Conservation (phyloP, 768 basidiomycete species). For the Termitomyces sp. region DNA sequence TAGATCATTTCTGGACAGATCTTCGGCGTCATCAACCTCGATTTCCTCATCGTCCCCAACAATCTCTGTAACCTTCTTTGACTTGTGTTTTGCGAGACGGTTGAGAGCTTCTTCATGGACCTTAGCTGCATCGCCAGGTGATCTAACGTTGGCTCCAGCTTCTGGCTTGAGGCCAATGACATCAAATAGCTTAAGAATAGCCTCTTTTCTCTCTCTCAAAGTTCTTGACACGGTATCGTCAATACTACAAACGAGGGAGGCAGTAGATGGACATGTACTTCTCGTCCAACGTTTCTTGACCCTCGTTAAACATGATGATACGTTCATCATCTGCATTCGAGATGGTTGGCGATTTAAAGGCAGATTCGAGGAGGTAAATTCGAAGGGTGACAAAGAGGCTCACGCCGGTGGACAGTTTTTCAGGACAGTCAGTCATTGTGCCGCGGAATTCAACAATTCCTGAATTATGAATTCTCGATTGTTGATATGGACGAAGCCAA, state of each 20-base stretch:
- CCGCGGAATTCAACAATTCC: slow-evolving; percentile 65
- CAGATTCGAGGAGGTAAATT: slow-evolving; percentile 61
- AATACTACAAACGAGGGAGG: background rate
- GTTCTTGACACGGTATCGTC: slow-evolving; percentile 21
- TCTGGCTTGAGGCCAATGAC: slow-evolving; percentile 65
- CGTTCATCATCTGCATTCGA: slow-evolving; percentile 26
- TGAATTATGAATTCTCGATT: slow-evolving; percentile 18
- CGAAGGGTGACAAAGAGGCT: slow-evolving; percentile 75
- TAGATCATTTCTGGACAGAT: slow-evolving; percentile 75
- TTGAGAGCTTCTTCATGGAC: slow-evolving; percentile 36
- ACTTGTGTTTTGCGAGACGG: slow-evolving; percentile 31
- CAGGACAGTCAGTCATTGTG: slow-evolving; percentile 76
- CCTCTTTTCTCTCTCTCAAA: slow-evolving; percentile 76
- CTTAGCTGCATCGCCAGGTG: slow-evolving; percentile 26
- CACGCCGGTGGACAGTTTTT: slow-evolving; percentile 64
- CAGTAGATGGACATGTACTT: slow-evolving; percentile 27
- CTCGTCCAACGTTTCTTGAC: slow-evolving; percentile 76
- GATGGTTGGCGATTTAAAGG: slow-evolving; percentile 52
- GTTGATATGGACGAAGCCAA: background rate
- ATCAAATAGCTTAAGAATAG: slow-evolving; percentile 71
- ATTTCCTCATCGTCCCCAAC: slow-evolving; percentile 79
- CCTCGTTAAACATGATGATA: slow-evolving; percentile 59
- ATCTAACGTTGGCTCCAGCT: slow-evolving; percentile 34
- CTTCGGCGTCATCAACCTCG: slow-evolving; percentile 80
- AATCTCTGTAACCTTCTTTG: slow-evolving; percentile 56